These are phyloP conservation scores for Spathaspora hagerdaliae DNA, from an alignment of 805 yeast species.

Conservation along the genomic window DNA sequence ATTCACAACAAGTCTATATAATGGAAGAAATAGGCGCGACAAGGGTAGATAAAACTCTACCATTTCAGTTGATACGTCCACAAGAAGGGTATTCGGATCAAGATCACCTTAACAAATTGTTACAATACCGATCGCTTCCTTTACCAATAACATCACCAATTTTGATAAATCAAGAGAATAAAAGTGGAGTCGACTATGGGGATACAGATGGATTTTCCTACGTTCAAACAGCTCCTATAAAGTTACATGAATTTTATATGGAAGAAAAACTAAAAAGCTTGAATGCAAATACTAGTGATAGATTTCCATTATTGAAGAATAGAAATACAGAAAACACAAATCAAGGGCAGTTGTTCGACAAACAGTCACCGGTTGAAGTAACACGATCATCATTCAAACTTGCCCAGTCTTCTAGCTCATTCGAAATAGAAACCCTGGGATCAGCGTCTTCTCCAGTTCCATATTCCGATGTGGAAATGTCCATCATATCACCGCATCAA, in stretches of 20 bases:
- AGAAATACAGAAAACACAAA: too few relatives aligned
- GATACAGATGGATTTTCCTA: not conserved
- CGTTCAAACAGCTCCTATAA: not conserved
- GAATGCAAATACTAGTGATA: too few relatives aligned
- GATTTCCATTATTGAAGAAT: too few relatives aligned
- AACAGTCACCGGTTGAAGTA: too few relatives aligned
- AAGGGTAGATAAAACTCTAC: too few relatives aligned
- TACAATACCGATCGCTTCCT: not conserved
- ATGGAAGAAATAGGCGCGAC: too few relatives aligned
- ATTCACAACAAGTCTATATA: too few relatives aligned
- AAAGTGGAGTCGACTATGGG: not conserved
- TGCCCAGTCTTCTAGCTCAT: slow-evolving; percentile 1
- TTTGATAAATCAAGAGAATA: not conserved
- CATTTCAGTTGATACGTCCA: too few relatives aligned
- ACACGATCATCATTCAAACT: not conserved
- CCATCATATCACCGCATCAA: slow-evolving; percentile 13
- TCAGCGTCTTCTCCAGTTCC: not conserved
- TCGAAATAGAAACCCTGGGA: not conserved
- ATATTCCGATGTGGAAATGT: slow-evolving; percentile 1
- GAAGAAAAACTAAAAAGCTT: too few relatives aligned
- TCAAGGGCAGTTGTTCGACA: too few relatives aligned
- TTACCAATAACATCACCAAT: slow-evolving; percentile 5
- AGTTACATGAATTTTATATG: not conserved
- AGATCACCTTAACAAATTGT: too few relatives aligned
- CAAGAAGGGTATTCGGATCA: too few relatives aligned